These are phyloP conservation scores for Amauroascus verrucosus DNA, from an alignment of 2,329 filamentous ascomycete species.

Conservation along the genomic window DNA sequence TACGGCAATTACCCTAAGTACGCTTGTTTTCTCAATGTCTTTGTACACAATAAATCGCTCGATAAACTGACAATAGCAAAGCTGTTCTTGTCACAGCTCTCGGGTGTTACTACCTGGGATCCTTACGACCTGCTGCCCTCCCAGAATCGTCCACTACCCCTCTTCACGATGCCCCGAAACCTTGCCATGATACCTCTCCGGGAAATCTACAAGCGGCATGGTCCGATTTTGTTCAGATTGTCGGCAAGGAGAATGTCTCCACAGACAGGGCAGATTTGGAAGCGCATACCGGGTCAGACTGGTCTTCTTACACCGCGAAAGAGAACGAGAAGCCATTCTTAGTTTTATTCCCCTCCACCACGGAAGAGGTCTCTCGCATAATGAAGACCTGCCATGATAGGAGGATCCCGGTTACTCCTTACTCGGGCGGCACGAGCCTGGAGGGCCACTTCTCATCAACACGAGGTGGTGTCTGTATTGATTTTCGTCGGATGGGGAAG, in stretches of 20 bases:
- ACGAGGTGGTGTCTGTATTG: constrained; percentile 70
- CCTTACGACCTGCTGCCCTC: constrained; percentile 38
- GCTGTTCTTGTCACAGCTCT: constrained; percentile 43
- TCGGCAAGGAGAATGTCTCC: constrained; percentile 54
- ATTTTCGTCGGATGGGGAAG: constrained; percentile 77
- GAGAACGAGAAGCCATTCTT: constrained; percentile 41
- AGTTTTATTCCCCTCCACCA: constrained; percentile 65
- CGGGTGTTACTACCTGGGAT: constrained; percentile 48
- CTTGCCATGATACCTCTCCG: constrained; percentile 46
- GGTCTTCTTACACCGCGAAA: constrained; percentile 46
- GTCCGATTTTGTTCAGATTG: constrained; percentile 51
- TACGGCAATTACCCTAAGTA: constrained; percentile 29
- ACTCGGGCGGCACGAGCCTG: constrained; percentile 77
- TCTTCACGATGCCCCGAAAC: constrained; percentile 39
- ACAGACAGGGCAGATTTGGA: constrained; percentile 46
- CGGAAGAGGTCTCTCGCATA: constrained; percentile 72
- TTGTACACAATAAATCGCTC: constrained; percentile 11
- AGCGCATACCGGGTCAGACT: constrained; percentile 52
- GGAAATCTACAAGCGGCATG: constrained; percentile 54
- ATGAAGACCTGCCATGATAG: constrained; percentile 81
- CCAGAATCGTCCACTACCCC: constrained; percentile 47
- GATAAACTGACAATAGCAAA: constrained; percentile 22
- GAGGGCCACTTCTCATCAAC: constrained; percentile 85
- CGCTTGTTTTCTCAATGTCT: constrained; percentile 17
- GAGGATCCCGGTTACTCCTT: constrained; percentile 74